These are phyloP conservation scores for Tolypocladium capitatum DNA, from an alignment of 2,329 filamentous ascomycete species.

Conservation along the genomic window DNA sequence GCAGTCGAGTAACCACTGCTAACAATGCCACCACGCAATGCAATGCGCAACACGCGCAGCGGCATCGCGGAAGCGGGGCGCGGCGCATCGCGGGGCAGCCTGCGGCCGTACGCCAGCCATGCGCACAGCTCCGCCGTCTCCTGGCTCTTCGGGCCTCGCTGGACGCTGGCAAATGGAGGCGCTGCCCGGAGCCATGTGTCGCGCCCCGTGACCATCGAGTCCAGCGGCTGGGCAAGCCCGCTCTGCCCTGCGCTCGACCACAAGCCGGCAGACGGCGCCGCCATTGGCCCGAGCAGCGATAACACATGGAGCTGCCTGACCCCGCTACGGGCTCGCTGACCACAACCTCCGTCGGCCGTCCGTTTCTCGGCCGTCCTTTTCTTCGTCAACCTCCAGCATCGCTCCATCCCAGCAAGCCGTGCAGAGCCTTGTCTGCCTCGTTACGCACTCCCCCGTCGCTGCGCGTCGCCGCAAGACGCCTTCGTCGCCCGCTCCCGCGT, in stretches of 20 bases:
- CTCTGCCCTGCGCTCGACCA: conserved; percentile 11
- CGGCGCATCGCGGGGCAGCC: neutral
- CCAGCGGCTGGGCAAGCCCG: conserved; percentile 4
- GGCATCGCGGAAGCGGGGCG: neutral
- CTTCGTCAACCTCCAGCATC: neutral
- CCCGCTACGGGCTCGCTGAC: conserved; percentile 4
- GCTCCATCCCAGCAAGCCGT: neutral
- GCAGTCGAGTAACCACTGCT: no score
- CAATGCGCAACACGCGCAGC: no score
- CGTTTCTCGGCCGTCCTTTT: no score
- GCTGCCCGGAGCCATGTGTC: neutral
- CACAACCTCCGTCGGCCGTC: neutral
- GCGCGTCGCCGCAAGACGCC: neutral
- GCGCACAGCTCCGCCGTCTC: no score
- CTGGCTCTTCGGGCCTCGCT: no score
- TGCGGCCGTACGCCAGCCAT: no score
- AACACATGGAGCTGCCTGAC: neutral
- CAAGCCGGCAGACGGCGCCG: conserved; percentile 6
- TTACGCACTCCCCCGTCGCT: neutral
- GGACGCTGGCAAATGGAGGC: conserved; percentile 1
- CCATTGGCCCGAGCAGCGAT: conserved; percentile 12
- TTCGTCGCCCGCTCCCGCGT: conserved; percentile 6
- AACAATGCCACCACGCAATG: no score
- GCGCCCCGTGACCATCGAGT: neutral
- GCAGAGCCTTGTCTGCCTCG: neutral